Evolutionary conservation across 1,284 basidiomycete species (phyloP), one percentile per base, ranked within the genome.

Genomic region (Inonotus hispidus): DNA sequence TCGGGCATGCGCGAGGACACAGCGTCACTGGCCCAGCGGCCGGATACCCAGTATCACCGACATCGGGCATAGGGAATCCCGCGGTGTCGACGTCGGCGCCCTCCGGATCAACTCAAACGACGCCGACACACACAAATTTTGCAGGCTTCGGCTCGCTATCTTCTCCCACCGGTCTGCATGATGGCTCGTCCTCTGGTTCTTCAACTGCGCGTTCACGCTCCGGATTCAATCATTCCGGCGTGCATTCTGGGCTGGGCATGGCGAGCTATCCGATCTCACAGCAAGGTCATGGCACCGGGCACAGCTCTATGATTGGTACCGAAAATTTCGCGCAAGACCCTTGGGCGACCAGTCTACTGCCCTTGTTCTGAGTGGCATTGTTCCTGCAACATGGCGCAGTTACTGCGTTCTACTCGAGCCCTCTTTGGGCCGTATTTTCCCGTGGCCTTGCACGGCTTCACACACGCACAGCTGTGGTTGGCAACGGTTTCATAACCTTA

Each of bases 281-380:
- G 19, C 49, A 53, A 32, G 49, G 58, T 6, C 37, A 29, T 37
- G 35, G 32, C 29, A 35, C 29, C 21, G 58, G 49, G 45, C 29
- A 41, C 29, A 37, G 49, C 11, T 52, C 50, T 7, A 32, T 52
- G 50, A 53, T 53, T 32, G 58, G 58, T 14, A 41, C 50, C 23
- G 46, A 41, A 16, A 41, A 29, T 35, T 52, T 52, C 27, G 27
- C 25, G 27, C 50, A 52, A 27, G 58, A 59, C 35, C 58, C 58
- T 21, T 59, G 58, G 58, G 53, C 58, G 47, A 59, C 49, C 2
- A 59, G 50, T 29, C 52, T 59, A 11, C 52, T 59, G 2, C 58
- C 58, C n/a, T 63, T 67, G 50, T 67, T 67, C 47, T 67, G 61
- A 59, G 32, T 35, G 50, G 1, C 4, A 8, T 19, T 29, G n/a